Percentiles rank a stretch among this genome's conserved stretches.
Conservation (phyloP, 129 eudicot species). For the Helichrysum umbraculigerum region DNA sequence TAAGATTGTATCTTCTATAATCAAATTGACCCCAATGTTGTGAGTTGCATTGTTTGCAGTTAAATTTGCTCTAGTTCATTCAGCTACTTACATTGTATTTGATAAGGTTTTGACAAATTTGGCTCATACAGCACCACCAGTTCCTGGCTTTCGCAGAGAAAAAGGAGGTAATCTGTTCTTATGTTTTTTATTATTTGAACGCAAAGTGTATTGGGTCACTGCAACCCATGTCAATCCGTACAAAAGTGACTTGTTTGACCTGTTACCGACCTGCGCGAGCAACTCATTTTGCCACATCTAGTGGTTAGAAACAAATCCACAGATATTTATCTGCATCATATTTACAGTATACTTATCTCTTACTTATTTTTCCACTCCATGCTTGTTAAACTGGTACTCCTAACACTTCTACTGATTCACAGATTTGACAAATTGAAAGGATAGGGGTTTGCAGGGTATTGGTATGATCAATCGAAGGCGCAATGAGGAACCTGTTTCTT, state of each 20-base stretch:
- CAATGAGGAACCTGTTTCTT: no score
- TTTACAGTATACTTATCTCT: not conserved
- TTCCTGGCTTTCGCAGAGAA: slow-evolving; percentile 91
- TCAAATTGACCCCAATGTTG: not conserved
- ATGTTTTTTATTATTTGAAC: no score
- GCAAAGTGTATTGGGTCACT: not conserved
- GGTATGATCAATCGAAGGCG: no score
- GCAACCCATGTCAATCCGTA: not conserved
- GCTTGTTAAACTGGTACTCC: slow-evolving; percentile 12
- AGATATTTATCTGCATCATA: not conserved
- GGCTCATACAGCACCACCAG: slow-evolving; percentile 88
- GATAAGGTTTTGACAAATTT: slow-evolving; percentile 71
- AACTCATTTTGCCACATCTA: not conserved
- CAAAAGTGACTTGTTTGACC: not conserved
- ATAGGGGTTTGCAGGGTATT: no score
- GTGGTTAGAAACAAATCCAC: slow-evolving; percentile 2
- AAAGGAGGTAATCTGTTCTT: slow-evolving; percentile 87
- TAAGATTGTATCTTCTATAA: not conserved
- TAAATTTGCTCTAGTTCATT: slow-evolving; percentile 17
- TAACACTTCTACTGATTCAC: no score
- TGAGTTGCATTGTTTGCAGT: not conserved
- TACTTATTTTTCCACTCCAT: slow-evolving; percentile 9
- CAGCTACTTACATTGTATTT: slow-evolving; percentile 44
- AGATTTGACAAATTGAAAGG: no score
- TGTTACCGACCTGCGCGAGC: not conserved